A percentile compares a stretch with the other conserved stretches of the same genome.
Evolutionary conservation across 768 basidiomycete species (phyloP).

Genomic region (Postia placenta): DNA sequence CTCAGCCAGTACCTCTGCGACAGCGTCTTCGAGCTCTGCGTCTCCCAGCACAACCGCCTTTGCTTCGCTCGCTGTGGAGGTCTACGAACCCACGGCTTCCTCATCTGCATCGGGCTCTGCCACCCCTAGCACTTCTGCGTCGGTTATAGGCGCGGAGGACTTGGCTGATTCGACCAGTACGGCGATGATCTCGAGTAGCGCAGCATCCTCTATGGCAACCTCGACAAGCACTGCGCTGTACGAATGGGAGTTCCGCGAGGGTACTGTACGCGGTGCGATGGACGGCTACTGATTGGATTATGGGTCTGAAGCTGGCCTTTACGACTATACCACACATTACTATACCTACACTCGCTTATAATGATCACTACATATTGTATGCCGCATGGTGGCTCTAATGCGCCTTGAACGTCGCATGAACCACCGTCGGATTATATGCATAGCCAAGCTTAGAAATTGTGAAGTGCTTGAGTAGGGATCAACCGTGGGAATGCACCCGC

Average conservation of each 20-base stretch:
- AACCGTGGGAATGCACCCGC: background rate
- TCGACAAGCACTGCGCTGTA: slow-evolving; percentile 14
- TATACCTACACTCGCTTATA: too few relatives aligned
- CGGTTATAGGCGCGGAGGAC: background rate
- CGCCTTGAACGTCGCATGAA: too few relatives aligned
- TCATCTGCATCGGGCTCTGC: background rate
- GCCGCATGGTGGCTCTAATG: too few relatives aligned
- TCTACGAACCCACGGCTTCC: background rate
- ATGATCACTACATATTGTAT: too few relatives aligned
- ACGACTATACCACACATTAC: too few relatives aligned
- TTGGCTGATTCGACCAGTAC: background rate
- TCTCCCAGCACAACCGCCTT: background rate
- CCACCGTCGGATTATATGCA: too few relatives aligned
- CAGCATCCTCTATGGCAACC: background rate
- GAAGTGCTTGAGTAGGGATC: too few relatives aligned
- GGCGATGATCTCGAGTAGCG: slow-evolving; percentile 8
- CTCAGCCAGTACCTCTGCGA: slow-evolving; percentile 11
- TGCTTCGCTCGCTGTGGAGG: background rate
- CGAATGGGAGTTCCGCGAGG: slow-evolving; percentile 32
- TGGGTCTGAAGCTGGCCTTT: too few relatives aligned
- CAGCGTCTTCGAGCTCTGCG: background rate
- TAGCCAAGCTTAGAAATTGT: too few relatives aligned
- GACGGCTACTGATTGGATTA: too few relatives aligned
- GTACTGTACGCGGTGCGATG: too few relatives aligned
- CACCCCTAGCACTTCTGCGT: slow-evolving; percentile 3